phyloP scores from a whole-genome alignment of 2,329 filamentous ascomycete genomes.

The Phialophora chinensis region DNA sequence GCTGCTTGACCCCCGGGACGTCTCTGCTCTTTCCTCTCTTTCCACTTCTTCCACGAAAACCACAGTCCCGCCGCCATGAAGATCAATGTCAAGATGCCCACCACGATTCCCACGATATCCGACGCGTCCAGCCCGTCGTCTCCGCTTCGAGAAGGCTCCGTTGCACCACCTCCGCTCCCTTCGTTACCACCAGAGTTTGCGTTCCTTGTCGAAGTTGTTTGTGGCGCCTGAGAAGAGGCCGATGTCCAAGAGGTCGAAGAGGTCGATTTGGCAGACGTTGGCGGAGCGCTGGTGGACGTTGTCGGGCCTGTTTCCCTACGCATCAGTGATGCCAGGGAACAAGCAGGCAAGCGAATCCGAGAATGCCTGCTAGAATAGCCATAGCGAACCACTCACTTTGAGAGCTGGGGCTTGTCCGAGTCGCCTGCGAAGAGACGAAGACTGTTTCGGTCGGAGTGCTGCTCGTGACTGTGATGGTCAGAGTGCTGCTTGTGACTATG shows the following conservation, averaged over 20 bases:
- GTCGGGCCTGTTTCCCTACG: too few relatives aligned
- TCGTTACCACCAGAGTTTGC: background rate
- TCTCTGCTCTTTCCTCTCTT: background rate
- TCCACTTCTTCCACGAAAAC: background rate
- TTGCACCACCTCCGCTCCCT: background rate
- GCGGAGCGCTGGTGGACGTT: too few relatives aligned
- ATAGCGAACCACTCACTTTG: background rate
- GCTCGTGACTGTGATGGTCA: background rate
- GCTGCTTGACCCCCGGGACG: background rate
- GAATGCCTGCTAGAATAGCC: too few relatives aligned
- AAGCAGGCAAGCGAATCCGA: too few relatives aligned
- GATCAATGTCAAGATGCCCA: background rate
- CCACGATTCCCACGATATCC: constrained; percentile 4
- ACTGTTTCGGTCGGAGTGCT: background rate
- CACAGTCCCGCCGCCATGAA: background rate
- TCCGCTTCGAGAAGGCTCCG: background rate
- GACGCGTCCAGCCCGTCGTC: background rate
- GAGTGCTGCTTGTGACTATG: background rate
- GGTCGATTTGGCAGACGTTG: too few relatives aligned
- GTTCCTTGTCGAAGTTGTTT: background rate
- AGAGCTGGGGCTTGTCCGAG: background rate
- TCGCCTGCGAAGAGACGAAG: background rate
- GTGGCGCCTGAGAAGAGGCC: background rate
- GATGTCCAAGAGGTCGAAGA: background rate
- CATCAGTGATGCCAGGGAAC: too few relatives aligned